phyloP scores from a whole-genome alignment of 2,329 filamentous ascomycete genomes.

The Trichoderma aggressivum region DNA sequence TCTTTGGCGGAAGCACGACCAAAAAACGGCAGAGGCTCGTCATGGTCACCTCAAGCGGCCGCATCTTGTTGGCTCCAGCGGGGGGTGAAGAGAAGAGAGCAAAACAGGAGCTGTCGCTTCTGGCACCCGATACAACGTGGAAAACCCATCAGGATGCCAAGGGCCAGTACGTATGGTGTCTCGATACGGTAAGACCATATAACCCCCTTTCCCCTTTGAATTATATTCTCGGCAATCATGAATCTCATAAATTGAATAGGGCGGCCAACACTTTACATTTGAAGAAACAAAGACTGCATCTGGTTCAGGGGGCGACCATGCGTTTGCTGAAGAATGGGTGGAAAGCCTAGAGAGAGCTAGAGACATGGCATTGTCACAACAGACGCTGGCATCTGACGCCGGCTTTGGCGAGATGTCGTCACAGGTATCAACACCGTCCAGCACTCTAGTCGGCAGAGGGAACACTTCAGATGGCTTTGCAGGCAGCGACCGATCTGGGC shows the following conservation, averaged over 20 bases:
- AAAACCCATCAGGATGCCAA: conserved; percentile 80
- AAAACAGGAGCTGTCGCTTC: conserved; percentile 85
- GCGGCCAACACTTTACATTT: conserved; percentile 86
- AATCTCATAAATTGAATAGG: conserved; percentile 46
- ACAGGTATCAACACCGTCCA: conserved; percentile 71
- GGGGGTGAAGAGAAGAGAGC: conserved; percentile 95
- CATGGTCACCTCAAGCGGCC: conserved; percentile 88
- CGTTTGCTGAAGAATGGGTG: conserved; percentile 85
- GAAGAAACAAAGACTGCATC: conserved; percentile 76
- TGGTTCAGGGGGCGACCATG: conserved; percentile 59
- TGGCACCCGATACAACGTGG: conserved; percentile 73
- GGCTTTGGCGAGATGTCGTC: conserved; percentile 67
- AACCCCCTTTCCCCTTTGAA: neutral
- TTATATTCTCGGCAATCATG: neutral
- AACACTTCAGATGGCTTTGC: conserved; percentile 51
- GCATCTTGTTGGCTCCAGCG: conserved; percentile 84
- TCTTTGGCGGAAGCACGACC: conserved; percentile 85
- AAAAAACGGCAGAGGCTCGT: conserved; percentile 93
- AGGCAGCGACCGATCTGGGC: conserved; percentile 50
- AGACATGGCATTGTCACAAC: conserved; percentile 77
- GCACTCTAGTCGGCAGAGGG: conserved; percentile 62
- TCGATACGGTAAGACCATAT: conserved; percentile 76
- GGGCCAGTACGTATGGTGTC: conserved; percentile 80
- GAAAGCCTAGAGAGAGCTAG: conserved; percentile 82
- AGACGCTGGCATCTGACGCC: conserved; percentile 59